phyloP scores from a whole-genome alignment of 768 basidiomycete genomes.

The Leccinum olivaceopallidum region DNA sequence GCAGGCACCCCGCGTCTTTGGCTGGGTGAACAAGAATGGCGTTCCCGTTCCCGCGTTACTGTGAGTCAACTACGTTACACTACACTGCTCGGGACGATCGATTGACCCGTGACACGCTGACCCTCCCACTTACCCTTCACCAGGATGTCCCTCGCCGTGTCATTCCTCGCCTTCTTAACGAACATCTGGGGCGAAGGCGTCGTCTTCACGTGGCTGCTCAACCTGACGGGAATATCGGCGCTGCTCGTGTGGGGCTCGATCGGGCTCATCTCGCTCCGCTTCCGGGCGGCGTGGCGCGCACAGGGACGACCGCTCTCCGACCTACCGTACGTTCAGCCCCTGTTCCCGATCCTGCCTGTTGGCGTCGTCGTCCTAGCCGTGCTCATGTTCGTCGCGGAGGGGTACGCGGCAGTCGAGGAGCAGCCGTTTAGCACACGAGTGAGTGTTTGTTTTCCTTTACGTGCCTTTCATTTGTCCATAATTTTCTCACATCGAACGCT shows the following conservation, averaged over 20 bases:
- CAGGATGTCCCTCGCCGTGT: slow-evolving; percentile 49
- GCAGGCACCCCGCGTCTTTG: slow-evolving; percentile 64
- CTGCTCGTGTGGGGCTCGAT: slow-evolving; percentile 69
- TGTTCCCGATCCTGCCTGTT: slow-evolving; percentile 54
- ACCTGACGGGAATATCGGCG: slow-evolving; percentile 65
- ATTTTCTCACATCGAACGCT: neutral
- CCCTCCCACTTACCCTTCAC: neutral
- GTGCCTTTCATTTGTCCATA: neutral
- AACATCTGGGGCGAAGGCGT: slow-evolving; percentile 58
- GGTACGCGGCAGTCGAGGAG: slow-evolving; percentile 48
- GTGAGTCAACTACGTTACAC: slow-evolving; percentile 34
- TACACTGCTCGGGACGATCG: neutral
- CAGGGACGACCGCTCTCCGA: slow-evolving; percentile 53
- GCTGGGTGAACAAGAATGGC: slow-evolving; percentile 61
- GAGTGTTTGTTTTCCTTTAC: slow-evolving; percentile 4
- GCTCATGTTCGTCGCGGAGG: slow-evolving; percentile 56
- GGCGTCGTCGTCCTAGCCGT: slow-evolving; percentile 49
- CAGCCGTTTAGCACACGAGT: slow-evolving; percentile 47
- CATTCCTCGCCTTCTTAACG: slow-evolving; percentile 53
- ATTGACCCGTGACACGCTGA: neutral
- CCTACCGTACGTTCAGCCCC: slow-evolving; percentile 57
- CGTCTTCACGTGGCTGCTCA: slow-evolving; percentile 60
- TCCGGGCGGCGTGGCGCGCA: slow-evolving; percentile 58
- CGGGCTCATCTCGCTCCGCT: slow-evolving; percentile 55
- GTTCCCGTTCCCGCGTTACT: slow-evolving; percentile 60